A percentile compares a stretch with the other conserved stretches of the same genome.
Conservation (phyloP, 208 protist genomes). For the Leishmania mexicana region DNA sequence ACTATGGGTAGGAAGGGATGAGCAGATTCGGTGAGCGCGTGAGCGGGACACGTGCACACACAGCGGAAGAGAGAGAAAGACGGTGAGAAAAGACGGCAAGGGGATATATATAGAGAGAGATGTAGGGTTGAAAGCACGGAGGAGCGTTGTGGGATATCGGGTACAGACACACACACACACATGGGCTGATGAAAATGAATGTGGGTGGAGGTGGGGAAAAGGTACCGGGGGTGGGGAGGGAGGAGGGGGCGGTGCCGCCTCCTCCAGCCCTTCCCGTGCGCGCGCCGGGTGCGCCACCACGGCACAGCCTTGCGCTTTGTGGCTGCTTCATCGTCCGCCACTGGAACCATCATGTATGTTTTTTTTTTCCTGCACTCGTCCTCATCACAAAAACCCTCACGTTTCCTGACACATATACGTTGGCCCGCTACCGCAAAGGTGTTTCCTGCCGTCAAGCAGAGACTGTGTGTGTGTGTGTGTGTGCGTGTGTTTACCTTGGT, state of each 20-base stretch:
- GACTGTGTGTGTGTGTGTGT: not conserved
- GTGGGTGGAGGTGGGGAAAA: not conserved
- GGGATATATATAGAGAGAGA: not conserved
- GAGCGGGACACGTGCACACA: not conserved
- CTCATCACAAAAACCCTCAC: no score
- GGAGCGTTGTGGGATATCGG: not conserved
- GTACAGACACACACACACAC: not conserved
- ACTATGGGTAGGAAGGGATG: not conserved
- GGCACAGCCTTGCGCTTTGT: not conserved
- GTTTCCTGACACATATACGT: no score
- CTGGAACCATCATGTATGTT: not conserved
- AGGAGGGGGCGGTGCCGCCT: not conserved
- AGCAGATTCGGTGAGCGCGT: not conserved
- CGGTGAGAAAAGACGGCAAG: not conserved
- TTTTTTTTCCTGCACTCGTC: not conserved
- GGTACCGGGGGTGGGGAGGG: not conserved
- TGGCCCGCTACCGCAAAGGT: no score
- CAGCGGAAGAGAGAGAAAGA: not conserved
- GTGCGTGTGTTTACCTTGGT: not conserved
- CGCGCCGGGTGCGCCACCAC: not conserved
- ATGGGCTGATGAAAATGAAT: not conserved
- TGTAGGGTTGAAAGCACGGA: not conserved
- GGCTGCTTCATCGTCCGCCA: not conserved
- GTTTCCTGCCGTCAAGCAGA: no score
- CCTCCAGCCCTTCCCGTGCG: not conserved